Evolutionary conservation across 805 yeast genomes (phyloP).

Genomic region (Schwanniomyces sp.): DNA sequence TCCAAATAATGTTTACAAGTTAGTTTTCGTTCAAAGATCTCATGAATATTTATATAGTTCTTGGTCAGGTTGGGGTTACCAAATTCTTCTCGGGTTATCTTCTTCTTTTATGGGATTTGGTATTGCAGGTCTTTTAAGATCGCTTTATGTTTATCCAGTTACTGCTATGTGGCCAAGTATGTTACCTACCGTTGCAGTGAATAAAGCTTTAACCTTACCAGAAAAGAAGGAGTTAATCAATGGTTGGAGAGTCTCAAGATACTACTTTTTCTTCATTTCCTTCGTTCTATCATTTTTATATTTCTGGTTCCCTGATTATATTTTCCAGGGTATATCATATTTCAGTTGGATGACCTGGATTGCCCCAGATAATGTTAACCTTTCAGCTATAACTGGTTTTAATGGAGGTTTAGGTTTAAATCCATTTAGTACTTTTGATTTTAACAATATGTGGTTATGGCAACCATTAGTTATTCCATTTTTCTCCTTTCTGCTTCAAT

Average conservation of each 20-base stretch:
- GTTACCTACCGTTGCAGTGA: conserved; percentile 58
- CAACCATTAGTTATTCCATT: conserved; percentile 68
- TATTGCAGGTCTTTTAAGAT: conserved; percentile 61
- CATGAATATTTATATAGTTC: conserved; percentile 8
- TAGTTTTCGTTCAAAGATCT: conserved; percentile 37
- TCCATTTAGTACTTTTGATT: conserved; percentile 53
- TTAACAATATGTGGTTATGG: conserved; percentile 60
- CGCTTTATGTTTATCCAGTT: conserved; percentile 63
- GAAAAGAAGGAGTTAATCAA: conserved; percentile 53
- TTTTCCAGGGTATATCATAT: conserved; percentile 22
- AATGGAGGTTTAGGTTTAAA: conserved; percentile 27
- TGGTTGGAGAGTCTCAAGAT: conserved; percentile 61
- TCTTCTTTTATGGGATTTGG: conserved; percentile 69
- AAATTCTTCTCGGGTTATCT: conserved; percentile 21
- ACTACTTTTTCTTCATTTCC: conserved; percentile 49
- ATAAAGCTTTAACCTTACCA: conserved; percentile 40
- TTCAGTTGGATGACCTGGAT: conserved; percentile 36
- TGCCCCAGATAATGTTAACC: conserved; percentile 20
- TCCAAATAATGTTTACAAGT: conserved; percentile 54
- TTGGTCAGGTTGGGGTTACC: conserved; percentile 8
- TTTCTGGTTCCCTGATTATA: conserved; percentile 29
- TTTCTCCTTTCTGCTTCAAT: conserved; percentile 43
- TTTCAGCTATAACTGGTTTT: conserved; percentile 26
- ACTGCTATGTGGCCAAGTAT: conserved; percentile 70
- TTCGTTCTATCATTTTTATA: conserved; percentile 20